Percentiles rank a stretch among this genome's conserved stretches.
Evolutionary conservation across 2,329 filamentous ascomycete genomes (phyloP).

Genomic region (Huntiella omanensis): DNA sequence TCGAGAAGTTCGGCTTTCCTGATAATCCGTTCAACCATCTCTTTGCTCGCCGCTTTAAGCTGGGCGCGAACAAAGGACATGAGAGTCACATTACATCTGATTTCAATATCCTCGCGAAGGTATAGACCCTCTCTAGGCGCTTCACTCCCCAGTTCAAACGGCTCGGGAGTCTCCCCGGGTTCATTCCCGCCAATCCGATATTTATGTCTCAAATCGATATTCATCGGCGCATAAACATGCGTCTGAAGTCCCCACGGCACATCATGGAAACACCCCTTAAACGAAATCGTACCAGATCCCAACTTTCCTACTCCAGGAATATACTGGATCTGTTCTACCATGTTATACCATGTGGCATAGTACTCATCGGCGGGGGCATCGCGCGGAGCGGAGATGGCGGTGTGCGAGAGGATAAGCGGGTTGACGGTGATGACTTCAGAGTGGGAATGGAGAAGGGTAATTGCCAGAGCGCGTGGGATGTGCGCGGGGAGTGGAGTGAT

Average conservation of each 20-base stretch:
- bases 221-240: slow-evolving; percentile 50
- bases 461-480: slow-evolving; percentile 51
- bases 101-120: slow-evolving; percentile 50
- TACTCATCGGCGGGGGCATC: slow-evolving; percentile 50
- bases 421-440: slow-evolving; percentile 53
- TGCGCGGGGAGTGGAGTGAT: slow-evolving; percentile 51
- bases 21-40: slow-evolving; percentile 49
- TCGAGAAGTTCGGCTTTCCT: slow-evolving; percentile 55
- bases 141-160: slow-evolving; percentile 40
- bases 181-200: slow-evolving; percentile 53
- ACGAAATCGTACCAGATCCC: slow-evolving; percentile 45
- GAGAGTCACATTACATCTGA: slow-evolving; percentile 48
- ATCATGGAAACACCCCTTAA: slow-evolving; percentile 55
- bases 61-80: slow-evolving; percentile 47
- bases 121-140: slow-evolving; percentile 47
- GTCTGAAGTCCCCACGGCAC: slow-evolving; percentile 55
- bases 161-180: slow-evolving; percentile 44
- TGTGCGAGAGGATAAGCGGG: slow-evolving; percentile 45
- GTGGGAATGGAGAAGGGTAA: slow-evolving; percentile 54
- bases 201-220: slow-evolving; percentile 47
- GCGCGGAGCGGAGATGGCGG: slow-evolving; percentile 45
- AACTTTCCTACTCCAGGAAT: slow-evolving; percentile 47
- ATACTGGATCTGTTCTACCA: slow-evolving; percentile 48
- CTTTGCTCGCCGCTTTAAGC: slow-evolving; percentile 44
- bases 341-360: slow-evolving; percentile 59